Evolutionary conservation across 805 yeast species (phyloP).

Genomic region (Cyberlindnera galapagoensis): DNA sequence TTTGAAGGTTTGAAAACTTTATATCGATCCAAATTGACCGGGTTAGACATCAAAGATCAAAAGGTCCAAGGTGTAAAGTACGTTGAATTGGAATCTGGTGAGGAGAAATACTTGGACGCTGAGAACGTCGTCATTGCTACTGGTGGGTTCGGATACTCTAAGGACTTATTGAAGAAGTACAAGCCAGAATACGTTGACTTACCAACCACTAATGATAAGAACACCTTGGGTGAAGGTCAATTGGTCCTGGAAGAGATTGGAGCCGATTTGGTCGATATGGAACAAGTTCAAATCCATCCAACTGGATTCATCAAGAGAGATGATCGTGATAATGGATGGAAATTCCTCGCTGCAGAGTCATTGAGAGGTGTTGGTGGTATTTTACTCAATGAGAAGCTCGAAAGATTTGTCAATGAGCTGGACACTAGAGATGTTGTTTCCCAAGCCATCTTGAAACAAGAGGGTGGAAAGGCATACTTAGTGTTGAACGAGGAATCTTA

Average conservation of each 20-base stretch:
- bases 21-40: conserved; percentile 33
- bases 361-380: conserved; percentile 56
- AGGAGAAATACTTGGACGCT: conserved; percentile 21
- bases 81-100: conserved; percentile 24
- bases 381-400: conserved; percentile 34
- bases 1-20: conserved; percentile 29
- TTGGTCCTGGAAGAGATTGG: conserved; percentile 38
- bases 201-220: conserved; percentile 52
- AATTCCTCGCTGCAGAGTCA: conserved; percentile 55
- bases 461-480: conserved; percentile 27
- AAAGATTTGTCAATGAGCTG: conserved; percentile 49
- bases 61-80: conserved; percentile 39
- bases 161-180: conserved; percentile 32
- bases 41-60: conserved; percentile 24
- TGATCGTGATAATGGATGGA: conserved; percentile 36
- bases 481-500: conserved; percentile 40
- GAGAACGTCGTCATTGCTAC: conserved; percentile 44
- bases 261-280: conserved; percentile 50
- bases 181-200: conserved; percentile 39
- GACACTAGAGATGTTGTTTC: conserved; percentile 49
- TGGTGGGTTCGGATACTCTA: conserved; percentile 47
- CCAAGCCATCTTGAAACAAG: conserved; percentile 30
- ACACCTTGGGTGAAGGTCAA: conserved; percentile 57
- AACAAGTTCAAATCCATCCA: conserved; percentile 55
- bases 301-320: conserved; percentile 49